phyloP scores from a whole-genome alignment of 345 rosid genomes.

The Geranium rotundifolium region DNA sequence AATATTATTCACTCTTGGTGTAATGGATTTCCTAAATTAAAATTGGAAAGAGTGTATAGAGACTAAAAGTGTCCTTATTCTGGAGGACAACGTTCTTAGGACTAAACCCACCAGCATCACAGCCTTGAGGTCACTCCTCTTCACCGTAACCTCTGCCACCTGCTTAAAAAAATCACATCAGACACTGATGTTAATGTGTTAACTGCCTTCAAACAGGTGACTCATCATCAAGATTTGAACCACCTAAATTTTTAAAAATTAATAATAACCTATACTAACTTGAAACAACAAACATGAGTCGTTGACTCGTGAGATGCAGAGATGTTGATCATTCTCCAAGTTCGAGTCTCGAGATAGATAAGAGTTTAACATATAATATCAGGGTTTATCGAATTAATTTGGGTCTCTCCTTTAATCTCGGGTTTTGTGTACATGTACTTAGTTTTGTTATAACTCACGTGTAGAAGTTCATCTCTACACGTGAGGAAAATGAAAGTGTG shows the following conservation, averaged over 20 bases:
- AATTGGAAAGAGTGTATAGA: constrained; percentile 54
- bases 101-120: constrained; percentile 27
- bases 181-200: not conserved
- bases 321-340: too few species aligned
- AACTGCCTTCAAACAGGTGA: not conserved
- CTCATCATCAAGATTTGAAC: not conserved
- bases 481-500: not conserved
- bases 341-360: too few species aligned
- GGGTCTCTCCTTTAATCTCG: too few species aligned
- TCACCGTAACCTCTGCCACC: constrained; percentile 59
- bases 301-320: too few species aligned
- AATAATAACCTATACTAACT: too few species aligned
- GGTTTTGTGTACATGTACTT: not conserved
- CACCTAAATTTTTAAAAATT: not conserved
- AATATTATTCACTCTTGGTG: too few species aligned
- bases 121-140: constrained; percentile 25
- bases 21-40: too few species aligned
- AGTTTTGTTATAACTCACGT: too few species aligned
- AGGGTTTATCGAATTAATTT: too few species aligned
- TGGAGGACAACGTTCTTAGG: constrained; percentile 41
- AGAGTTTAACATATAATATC: too few species aligned
- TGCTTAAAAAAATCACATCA: constrained; percentile 12
- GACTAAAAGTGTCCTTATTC: constrained; percentile 57
- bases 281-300: too few species aligned
- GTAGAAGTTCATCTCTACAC: not conserved